phyloP scores from a whole-genome alignment of 371 early-diverging fungal species.

The Mortierella sp. region DNA sequence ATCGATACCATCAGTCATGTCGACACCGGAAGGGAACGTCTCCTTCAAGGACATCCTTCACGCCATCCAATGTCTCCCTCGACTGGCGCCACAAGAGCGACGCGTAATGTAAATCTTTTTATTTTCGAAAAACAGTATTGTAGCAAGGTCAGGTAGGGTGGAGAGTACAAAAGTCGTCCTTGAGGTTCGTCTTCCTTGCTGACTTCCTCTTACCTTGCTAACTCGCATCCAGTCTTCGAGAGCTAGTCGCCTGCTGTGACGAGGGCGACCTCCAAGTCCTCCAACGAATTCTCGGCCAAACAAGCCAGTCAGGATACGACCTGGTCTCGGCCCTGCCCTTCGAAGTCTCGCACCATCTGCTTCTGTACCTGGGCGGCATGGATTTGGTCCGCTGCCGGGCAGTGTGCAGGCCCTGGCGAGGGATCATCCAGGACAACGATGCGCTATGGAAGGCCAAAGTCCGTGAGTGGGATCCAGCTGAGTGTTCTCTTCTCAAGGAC shows the following conservation, averaged over 20 bases:
- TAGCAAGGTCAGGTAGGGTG: neutral
- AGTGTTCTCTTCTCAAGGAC: conserved; percentile 30
- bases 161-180: neutral
- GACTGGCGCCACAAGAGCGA: conserved; percentile 34
- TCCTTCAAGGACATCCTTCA: conserved; percentile 31
- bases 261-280: conserved; percentile 31
- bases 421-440: conserved; percentile 11
- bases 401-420: conserved; percentile 44
- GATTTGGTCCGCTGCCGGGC: conserved; percentile 43
- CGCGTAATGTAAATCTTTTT: conserved; percentile 44
- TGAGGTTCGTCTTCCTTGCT: neutral
- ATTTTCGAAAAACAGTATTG: neutral
- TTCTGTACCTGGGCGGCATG: conserved; percentile 32
- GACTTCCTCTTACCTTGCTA: neutral
- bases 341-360: conserved; percentile 30
- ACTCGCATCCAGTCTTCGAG: conserved; percentile 24
- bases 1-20: neutral
- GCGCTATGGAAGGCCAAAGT: conserved; percentile 39
- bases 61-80: conserved; percentile 20
- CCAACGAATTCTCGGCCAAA: conserved; percentile 28
- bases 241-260: conserved; percentile 24
- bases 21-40: neutral
- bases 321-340: conserved; percentile 30
- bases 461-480: conserved; percentile 26
- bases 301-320: conserved; percentile 39